Percentiles rank a stretch among this genome's conserved stretches.
Conservation (phyloP, 164 flowering plant species). For the Nymphaea thermarum region DNA sequence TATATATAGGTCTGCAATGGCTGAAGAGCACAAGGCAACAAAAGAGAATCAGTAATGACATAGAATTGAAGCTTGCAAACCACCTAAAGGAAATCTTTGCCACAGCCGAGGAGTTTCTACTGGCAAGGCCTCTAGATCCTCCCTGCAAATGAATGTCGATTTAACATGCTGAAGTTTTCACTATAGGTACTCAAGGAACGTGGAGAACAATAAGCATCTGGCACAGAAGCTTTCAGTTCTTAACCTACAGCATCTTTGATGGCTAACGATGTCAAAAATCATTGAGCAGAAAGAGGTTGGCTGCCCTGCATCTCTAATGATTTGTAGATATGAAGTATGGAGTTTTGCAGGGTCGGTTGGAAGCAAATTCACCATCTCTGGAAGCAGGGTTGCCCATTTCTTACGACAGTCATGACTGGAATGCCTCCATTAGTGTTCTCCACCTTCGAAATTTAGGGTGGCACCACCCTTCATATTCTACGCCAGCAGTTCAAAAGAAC, state of each 20-base stretch:
- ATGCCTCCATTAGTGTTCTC: too few species aligned
- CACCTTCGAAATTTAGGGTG: too few species aligned
- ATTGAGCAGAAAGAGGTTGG: too few species aligned
- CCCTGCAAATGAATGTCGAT: not conserved
- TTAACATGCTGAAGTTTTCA: not conserved
- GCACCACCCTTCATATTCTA: too few species aligned
- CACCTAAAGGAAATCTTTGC: conserved; percentile 52
- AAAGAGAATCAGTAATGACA: conserved; percentile 67
- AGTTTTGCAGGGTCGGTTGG: too few species aligned
- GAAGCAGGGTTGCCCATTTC: too few species aligned
- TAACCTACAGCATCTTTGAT: not conserved
- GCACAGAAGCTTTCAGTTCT: not conserved
- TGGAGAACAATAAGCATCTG: too few species aligned
- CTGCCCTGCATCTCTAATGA: not conserved
- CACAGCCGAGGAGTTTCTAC: conserved; percentile 39
- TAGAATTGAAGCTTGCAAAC: conserved; percentile 44
- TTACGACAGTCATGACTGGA: too few species aligned
- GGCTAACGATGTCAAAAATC: not conserved
- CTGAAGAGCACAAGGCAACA: conserved; percentile 71
- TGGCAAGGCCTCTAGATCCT: conserved; percentile 3
- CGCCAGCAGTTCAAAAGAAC: too few species aligned
- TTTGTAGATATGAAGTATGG: too few species aligned
- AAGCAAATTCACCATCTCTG: too few species aligned
- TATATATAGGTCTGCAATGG: conserved; percentile 74
- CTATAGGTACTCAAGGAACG: not conserved